Base-by-base conservation (phyloP, 306 rosid species). In the Corylus heterophylla region DNA sequence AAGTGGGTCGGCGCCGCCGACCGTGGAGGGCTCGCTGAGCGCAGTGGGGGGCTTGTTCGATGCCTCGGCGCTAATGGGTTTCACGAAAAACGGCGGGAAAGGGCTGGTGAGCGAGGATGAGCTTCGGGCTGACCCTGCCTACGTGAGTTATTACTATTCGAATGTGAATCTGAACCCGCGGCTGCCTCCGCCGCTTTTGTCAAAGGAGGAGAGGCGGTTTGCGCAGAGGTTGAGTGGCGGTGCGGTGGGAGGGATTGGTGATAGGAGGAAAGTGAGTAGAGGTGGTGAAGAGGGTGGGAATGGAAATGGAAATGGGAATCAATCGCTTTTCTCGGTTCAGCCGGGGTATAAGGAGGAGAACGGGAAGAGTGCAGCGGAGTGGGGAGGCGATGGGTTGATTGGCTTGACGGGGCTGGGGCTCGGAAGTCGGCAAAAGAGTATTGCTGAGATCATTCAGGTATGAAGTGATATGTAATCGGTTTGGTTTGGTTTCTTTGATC, bases 1-100 rank as follows among this genome's bases (percentile, higher is more conserved):
- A 49, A 92, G 98, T 82, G 98, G 98, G 76, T 94, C 98, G 39
- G 97, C 98, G 11, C 98, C 98, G 1, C 98, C 97, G 3, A 92
- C 97, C 5, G 93, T 94, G 2, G 98, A 94, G 29, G 97, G 97
- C 6, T 94, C 98, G 8, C 62, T 92, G 12, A 76, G 78, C 64
- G 93, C 98, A 2, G 86, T 90, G 17, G 95, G 90, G 7, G 91
- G 93, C 13, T 58, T 92, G 72, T 85, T 82, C 7, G 89, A 88
- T 52, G 82, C 78, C 55, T 80, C 86, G 7, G 84, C 69, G 35
- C 72, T 66, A 8, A 76, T 75, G 76, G 83, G 85, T 22, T 84
- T 87, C 68, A 73, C 69, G 45, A 82, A 82, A 67, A 61, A 44
- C 13, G 74, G 80, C 16, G 86, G 83, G 74, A 86, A 89, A 80